Conservation (phyloP, 2,329 filamentous ascomycete genomes). For the Trichophyton rubrum region DNA sequence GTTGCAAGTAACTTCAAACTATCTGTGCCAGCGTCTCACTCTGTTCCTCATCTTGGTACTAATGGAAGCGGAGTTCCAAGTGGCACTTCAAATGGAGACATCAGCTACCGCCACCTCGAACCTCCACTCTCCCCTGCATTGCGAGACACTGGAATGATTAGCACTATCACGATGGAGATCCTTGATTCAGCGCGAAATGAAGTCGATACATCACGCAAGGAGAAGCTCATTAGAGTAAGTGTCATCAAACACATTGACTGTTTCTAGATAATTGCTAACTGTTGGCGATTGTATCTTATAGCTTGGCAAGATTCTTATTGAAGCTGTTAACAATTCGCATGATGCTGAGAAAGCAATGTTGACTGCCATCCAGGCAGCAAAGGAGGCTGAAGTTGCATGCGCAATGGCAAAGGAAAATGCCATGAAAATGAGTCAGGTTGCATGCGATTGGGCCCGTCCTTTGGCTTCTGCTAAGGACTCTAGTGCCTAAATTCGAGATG, state of each 20-base stretch:
- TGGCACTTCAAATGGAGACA: background rate
- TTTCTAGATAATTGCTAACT: conserved; percentile 1
- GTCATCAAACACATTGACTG: background rate
- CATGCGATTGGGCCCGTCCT: conserved; percentile 7
- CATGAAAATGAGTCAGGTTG: conserved; percentile 12
- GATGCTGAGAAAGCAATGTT: conserved; percentile 17
- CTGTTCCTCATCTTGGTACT: background rate
- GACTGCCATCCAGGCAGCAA: conserved; percentile 15
- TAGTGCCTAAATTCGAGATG: background rate
- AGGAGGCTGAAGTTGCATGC: conserved; percentile 14
- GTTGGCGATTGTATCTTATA: background rate
- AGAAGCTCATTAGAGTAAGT: conserved; percentile 14
- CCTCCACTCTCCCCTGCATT: conserved; percentile 9
- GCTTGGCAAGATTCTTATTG: conserved; percentile 15
- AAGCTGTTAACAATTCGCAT: conserved; percentile 16
- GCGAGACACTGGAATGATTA: conserved; percentile 10
- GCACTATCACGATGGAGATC: conserved; percentile 13
- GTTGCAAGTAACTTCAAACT: background rate
- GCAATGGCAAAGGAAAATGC: conserved; percentile 16
- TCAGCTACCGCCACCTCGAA: background rate
- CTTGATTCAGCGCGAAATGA: conserved; percentile 13
- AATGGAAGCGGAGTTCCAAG: background rate
- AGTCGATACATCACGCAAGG: conserved; percentile 12
- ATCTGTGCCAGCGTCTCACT: background rate
- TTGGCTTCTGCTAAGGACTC: background rate